Evolutionary conservation across 148 eudicot species (phyloP).

Genomic region (Dianthus caryophyllus): DNA sequence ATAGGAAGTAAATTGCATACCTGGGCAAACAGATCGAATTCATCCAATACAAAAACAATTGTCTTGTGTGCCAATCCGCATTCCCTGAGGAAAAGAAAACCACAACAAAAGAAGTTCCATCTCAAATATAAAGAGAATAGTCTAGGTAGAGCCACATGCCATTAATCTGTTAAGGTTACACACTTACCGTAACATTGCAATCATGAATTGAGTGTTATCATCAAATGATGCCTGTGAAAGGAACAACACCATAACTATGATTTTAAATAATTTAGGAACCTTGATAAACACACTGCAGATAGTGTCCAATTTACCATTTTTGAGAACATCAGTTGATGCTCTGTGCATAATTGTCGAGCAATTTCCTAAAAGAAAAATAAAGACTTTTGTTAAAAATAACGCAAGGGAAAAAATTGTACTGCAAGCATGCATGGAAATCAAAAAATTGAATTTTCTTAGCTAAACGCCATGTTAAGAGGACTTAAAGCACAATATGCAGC

Average conservation of each 20-base stretch:
- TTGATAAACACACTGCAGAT: conserved; percentile 12
- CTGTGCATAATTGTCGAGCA: conserved; percentile 75
- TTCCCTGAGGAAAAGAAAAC: conserved; percentile 47
- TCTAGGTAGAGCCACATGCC: neutral
- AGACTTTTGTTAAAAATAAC: conserved; percentile 8
- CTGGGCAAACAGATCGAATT: conserved; percentile 90
- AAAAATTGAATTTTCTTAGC: neutral
- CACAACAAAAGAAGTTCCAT: conserved; percentile 1
- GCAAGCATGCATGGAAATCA: neutral
- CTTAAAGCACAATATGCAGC: neutral
- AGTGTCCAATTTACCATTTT: conserved; percentile 65
- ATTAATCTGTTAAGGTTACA: neutral
- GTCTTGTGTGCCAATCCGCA: conserved; percentile 98
- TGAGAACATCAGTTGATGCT: conserved; percentile 67
- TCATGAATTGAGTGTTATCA: conserved; percentile 82
- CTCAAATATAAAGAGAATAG: neutral
- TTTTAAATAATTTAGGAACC: conserved; percentile 8
- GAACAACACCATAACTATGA: conserved; percentile 13
- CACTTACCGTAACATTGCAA: conserved; percentile 75
- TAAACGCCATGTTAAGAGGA: neutral
- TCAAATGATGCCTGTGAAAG: conserved; percentile 78
- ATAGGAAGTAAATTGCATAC: conserved; percentile 30
- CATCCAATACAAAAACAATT: conserved; percentile 75
- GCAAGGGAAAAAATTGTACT: conserved; percentile 1
- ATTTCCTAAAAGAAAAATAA: conserved; percentile 54